These are phyloP conservation scores for Leptomonas pyrrhocoris DNA, from an alignment of 208 protist genomes.

Conservation along the genomic window DNA sequence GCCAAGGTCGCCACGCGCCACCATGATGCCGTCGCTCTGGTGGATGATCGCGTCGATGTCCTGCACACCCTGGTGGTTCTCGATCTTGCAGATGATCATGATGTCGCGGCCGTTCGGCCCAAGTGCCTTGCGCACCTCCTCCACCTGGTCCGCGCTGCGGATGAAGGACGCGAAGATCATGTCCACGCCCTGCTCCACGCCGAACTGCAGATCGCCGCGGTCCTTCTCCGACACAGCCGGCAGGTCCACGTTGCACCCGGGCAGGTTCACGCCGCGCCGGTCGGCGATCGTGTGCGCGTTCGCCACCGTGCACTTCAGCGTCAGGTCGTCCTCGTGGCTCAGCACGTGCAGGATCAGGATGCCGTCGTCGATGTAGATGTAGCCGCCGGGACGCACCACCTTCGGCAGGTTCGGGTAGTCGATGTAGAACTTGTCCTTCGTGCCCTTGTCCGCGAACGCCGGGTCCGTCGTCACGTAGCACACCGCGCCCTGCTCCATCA, in stretches of 20 bases:
- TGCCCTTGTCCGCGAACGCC: conserved; percentile 78
- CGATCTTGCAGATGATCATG: conserved; percentile 99
- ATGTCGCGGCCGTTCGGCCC: conserved; percentile 90
- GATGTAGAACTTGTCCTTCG: conserved; percentile 88
- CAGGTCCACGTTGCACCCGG: conserved; percentile 86
- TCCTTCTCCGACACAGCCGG: conserved; percentile 94
- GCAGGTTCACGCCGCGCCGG: conserved; percentile 90
- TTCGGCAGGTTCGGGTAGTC: conserved; percentile 92
- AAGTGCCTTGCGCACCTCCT: conserved; percentile 91
- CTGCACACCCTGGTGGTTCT: conserved; percentile 98
- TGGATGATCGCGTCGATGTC: conserved; percentile 99
- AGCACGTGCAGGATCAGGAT: conserved; percentile 92
- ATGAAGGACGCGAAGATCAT: conserved; percentile 99
- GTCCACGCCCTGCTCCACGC: conserved; percentile 96
- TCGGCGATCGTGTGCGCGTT: conserved; percentile 84
- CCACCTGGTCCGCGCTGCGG: conserved; percentile 93
- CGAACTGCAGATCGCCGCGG: conserved; percentile 92
- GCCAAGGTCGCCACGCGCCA: conserved; percentile 98
- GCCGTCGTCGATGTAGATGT: conserved; percentile 97
- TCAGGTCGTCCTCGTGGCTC: conserved; percentile 69
- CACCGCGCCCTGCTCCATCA: conserved; percentile 67
- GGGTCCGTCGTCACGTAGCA: conserved; percentile 92
- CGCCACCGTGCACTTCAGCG: conserved; percentile 78
- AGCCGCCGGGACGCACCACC: conserved; percentile 79
- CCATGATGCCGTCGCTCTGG: conserved; percentile 98